These are phyloP conservation scores for Silene coronaria DNA, from an alignment of 179 eudicot genomes.

Conservation along the genomic window DNA sequence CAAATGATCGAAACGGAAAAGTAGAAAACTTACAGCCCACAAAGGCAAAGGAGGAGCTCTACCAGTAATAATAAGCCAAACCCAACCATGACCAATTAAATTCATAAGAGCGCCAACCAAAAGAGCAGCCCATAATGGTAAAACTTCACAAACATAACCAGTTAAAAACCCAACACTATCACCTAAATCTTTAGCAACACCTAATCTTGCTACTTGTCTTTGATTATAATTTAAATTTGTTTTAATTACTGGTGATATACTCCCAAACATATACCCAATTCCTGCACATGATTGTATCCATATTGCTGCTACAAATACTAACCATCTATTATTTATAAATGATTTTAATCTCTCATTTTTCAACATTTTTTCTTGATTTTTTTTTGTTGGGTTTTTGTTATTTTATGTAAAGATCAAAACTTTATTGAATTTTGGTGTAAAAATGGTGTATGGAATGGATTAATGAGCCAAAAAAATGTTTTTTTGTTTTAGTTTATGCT, in stretches of 20 bases:
- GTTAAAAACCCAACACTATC: slow-evolving; percentile 97
- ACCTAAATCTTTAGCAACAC: slow-evolving; percentile 91
- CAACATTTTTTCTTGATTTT: slow-evolving; percentile 30
- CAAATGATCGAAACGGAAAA: neutral
- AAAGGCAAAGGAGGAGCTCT: slow-evolving; percentile 64
- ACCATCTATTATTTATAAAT: slow-evolving; percentile 80
- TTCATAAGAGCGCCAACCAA: slow-evolving; percentile 82
- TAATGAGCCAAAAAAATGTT: too few relatives aligned
- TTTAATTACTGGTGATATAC: slow-evolving; percentile 79
- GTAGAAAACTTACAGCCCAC: slow-evolving; percentile 75
- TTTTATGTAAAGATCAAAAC: neutral
- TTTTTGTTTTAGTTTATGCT: neutral
- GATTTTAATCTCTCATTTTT: slow-evolving; percentile 39
- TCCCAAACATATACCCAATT: slow-evolving; percentile 86
- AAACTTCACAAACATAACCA: slow-evolving; percentile 66
- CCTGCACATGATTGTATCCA: slow-evolving; percentile 96
- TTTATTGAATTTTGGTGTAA: too few relatives aligned
- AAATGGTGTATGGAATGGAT: too few relatives aligned
- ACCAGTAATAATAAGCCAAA: slow-evolving; percentile 74
- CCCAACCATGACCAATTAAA: slow-evolving; percentile 85
- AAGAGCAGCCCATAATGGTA: slow-evolving; percentile 86
- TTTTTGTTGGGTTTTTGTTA: neutral
- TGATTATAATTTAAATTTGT: slow-evolving; percentile 68
- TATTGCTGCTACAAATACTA: slow-evolving; percentile 95
- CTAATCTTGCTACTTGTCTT: slow-evolving; percentile 73